These are phyloP conservation scores for Yueomyces sinensis DNA, from an alignment of 805 yeast genomes.

Conservation along the genomic window DNA sequence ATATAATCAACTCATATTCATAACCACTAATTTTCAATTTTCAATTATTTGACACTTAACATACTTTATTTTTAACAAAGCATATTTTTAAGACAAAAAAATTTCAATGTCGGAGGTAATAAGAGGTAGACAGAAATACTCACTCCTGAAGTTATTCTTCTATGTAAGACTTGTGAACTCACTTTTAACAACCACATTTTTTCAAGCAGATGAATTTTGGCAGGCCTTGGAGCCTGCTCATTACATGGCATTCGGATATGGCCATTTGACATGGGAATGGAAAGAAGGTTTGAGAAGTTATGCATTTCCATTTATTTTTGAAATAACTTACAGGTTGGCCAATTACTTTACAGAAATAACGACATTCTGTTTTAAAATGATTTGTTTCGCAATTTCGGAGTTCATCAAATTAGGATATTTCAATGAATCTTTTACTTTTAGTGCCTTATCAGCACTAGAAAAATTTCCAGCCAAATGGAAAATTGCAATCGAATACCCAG, in stretches of 20 bases:
- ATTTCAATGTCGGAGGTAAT: too few relatives aligned
- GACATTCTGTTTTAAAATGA: not conserved
- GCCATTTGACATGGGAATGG: constrained; percentile 96
- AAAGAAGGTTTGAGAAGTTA: constrained; percentile 56
- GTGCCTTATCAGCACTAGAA: not conserved
- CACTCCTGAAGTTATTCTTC: too few relatives aligned
- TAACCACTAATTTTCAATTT: too few relatives aligned
- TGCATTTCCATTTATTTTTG: constrained; percentile 65
- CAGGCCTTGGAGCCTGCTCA: constrained; percentile 93
- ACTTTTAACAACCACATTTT: constrained; percentile 53
- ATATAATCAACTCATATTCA: too few relatives aligned
- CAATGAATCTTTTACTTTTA: not conserved
- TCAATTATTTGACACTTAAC: too few relatives aligned
- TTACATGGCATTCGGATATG: constrained; percentile 56
- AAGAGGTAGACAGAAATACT: too few relatives aligned
- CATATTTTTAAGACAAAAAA: too few relatives aligned
- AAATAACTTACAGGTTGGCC: constrained; percentile 12
- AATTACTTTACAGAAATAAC: not conserved
- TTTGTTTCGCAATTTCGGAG: not conserved
- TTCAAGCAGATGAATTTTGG: constrained; percentile 94
- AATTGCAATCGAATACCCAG: constrained; percentile 21
- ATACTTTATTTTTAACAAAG: too few relatives aligned
- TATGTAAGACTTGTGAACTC: constrained; percentile 49
- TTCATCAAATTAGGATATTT: not conserved
- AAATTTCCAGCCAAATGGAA: not conserved